These are phyloP conservation scores for Mycena crocata DNA, from an alignment of 768 basidiomycete genomes.

Conservation along the genomic window DNA sequence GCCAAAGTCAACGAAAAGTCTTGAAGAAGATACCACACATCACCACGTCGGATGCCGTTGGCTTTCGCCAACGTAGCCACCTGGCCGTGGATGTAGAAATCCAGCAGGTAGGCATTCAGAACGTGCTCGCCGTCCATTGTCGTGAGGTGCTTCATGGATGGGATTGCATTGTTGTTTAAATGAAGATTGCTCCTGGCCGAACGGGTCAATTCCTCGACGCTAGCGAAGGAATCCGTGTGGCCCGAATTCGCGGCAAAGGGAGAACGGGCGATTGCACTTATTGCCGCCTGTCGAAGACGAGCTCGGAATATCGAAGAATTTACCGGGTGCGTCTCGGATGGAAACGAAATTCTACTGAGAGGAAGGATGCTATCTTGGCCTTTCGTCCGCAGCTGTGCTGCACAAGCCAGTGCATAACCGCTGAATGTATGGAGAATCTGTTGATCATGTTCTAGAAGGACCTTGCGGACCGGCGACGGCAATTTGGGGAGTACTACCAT, in stretches of 20 bases:
- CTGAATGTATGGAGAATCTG: constrained; percentile 66
- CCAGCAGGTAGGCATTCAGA: constrained; percentile 75
- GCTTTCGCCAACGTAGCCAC: constrained; percentile 56
- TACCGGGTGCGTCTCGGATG: neutral
- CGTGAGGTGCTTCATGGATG: constrained; percentile 57
- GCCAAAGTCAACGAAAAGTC: constrained; percentile 66
- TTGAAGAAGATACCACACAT: constrained; percentile 74
- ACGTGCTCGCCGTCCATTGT: constrained; percentile 31
- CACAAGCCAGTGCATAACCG: constrained; percentile 64
- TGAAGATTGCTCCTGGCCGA: constrained; percentile 66
- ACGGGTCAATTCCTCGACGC: constrained; percentile 61
- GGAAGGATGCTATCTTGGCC: constrained; percentile 62
- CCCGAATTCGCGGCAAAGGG: constrained; percentile 77
- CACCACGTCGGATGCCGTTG: constrained; percentile 70
- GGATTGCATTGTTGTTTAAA: constrained; percentile 70
- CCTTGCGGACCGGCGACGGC: constrained; percentile 49
- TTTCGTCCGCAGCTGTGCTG: constrained; percentile 46
- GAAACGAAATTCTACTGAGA: constrained; percentile 51
- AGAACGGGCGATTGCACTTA: constrained; percentile 61
- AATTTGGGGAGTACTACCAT: constrained; percentile 67
- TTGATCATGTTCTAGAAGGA: constrained; percentile 59
- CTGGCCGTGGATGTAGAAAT: constrained; percentile 79
- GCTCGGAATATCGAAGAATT: constrained; percentile 43
- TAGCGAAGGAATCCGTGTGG: constrained; percentile 64
- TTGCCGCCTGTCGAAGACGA: constrained; percentile 52